phyloP scores from a whole-genome alignment of 805 yeast species.

The Ogataea nitratoaversa region DNA sequence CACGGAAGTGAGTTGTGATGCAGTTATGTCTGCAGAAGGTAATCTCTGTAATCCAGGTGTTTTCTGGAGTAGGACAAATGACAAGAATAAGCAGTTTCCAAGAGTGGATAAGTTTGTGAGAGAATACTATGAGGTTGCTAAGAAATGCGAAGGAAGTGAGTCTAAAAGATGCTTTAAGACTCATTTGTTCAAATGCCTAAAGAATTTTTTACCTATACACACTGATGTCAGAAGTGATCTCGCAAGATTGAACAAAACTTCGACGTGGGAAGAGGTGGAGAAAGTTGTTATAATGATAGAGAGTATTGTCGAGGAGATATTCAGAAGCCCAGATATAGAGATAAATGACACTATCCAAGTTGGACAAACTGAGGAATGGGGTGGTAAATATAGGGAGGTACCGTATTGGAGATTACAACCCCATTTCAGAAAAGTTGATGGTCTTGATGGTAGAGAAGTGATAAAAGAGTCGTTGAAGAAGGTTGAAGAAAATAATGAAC shows the following conservation, averaged over 20 bases:
- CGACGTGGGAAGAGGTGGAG: conserved; percentile 43
- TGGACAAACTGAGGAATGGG: conserved; percentile 64
- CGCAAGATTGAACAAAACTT: conserved; percentile 43
- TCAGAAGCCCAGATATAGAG: conserved; percentile 45
- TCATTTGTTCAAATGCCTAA: conserved; percentile 81
- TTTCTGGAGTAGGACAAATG: conserved; percentile 53
- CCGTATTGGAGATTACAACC: conserved; percentile 99
- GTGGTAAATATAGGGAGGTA: conserved; percentile 72
- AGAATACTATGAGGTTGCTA: conserved; percentile 85
- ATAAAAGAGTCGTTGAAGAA: conserved; percentile 20
- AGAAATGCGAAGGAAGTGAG: conserved; percentile 57
- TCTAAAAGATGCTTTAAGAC: conserved; percentile 84
- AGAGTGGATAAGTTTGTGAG: conserved; percentile 79
- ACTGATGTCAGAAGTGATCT: conserved; percentile 74
- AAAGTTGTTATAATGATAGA: conserved; percentile 65
- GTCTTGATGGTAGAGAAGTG: conserved; percentile 50
- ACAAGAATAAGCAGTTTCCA: conserved; percentile 67
- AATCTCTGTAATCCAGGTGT: conserved; percentile 91
- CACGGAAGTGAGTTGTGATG: conserved; percentile 67
- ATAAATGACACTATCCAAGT: conserved; percentile 50
- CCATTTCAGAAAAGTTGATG: conserved; percentile 84
- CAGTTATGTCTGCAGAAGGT: conserved; percentile 97
- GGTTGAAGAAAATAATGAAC: conserved; percentile 12
- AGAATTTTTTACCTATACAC: conserved; percentile 73
- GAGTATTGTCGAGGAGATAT: conserved; percentile 53